Conservation (phyloP, 139 green algal species). For the Chlorokybus atmophyticus region DNA sequence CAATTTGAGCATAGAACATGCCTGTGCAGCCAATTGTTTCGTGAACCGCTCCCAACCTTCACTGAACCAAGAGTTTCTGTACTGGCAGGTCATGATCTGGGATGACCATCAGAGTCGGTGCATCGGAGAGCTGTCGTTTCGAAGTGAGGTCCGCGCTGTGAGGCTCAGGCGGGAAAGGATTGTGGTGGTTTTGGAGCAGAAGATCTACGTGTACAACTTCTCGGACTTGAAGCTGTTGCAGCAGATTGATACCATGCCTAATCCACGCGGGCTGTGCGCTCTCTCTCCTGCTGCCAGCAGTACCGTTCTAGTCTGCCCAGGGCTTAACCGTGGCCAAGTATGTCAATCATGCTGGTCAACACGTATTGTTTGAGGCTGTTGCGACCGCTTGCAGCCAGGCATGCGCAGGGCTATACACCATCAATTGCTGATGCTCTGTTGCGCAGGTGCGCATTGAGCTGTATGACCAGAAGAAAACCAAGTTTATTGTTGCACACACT, state of each 20-base stretch:
- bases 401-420: no score
- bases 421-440: not conserved
- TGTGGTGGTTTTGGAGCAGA: conserved; percentile 86
- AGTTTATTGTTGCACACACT: conserved; percentile 82
- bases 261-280: conserved; percentile 64
- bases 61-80: not conserved
- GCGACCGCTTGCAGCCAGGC: no score
- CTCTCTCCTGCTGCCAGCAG: conserved; percentile 59
- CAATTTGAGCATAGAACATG: not conserved
- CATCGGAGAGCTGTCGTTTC: conserved; percentile 89
- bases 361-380: no score
- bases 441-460: conserved; percentile 81
- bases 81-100: conserved; percentile 84
- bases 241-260: conserved; percentile 76
- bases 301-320: conserved; percentile 84
- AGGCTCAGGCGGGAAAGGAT: conserved; percentile 74
- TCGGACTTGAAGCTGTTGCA: conserved; percentile 79
- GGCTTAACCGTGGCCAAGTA: conserved; percentile 71
- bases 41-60: not conserved
- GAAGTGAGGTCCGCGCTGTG: conserved; percentile 60
- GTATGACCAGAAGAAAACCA: conserved; percentile 72
- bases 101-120: conserved; percentile 84
- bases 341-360: no score
- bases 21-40: not conserved
- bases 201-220: conserved; percentile 85